Evolutionary conservation across 352 stramenopile species (phyloP), one percentile per base, ranked within the genome.

Genomic region (Globisporangium rhizosaccharum): DNA sequence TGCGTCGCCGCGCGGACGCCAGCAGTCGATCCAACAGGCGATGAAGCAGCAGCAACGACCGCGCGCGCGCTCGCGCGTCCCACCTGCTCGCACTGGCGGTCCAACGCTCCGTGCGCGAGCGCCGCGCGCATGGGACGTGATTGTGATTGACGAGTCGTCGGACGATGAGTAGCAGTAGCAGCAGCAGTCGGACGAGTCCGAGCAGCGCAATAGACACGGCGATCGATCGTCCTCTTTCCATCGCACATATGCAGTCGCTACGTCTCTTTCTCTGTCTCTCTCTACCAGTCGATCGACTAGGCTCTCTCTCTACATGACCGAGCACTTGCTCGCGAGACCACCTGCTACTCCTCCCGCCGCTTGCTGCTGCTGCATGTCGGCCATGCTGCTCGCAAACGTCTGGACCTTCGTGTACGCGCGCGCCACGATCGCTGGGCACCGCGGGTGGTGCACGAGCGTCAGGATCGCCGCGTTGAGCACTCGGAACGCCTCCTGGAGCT

Each of bases 401-500:
- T 86, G 73, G 46, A 92, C 60, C 72, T 92, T 93, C 49, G 61
- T 63, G 65, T 95, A 95, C 42, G 68, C 67, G 25, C 62, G 59
- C 0, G 50, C 72, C 33, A 94, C 48, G 20, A 88, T 36, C 11
- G 75, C 61, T 15, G 86, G 86, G 53, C 83, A 92, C 26, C 78
- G 73, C 30, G 86, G 84, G 64, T 92, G 82, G 54, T 80, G 69
- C 50, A 82, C 75, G 41, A 90, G 14, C 33, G 67, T 63, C 37
- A 90, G 65, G 46, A 92, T 80, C 42, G 65, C 73, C 17, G 63
- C 51, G 67, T 96, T 86, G 20, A 96, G 66, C 26, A 67, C 57
- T 56, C 78, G 75, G 72, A 95, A 96, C 12, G 79, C 76, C 45
- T 94, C 79, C 65, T 93, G 85, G 36, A 96, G 70, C 65, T 88